phyloP scores from a whole-genome alignment of 2,329 filamentous ascomycete genomes.

The Teratosphaeria epicoccoides region DNA sequence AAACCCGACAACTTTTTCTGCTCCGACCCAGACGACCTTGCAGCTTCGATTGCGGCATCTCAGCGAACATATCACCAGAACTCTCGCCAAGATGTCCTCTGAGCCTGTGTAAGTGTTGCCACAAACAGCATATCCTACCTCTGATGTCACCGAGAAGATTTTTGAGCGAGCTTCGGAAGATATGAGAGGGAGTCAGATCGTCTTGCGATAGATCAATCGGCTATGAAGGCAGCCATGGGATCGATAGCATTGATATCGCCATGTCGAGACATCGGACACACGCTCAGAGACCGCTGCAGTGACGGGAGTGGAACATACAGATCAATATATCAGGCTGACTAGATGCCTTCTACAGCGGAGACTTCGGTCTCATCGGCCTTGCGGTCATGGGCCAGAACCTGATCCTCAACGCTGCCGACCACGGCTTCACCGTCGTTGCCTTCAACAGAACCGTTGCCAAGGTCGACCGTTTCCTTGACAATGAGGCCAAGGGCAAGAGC shows the following conservation, averaged over 20 bases:
- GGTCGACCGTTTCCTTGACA: slow-evolving; percentile 58
- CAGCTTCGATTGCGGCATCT: slow-evolving; percentile 10
- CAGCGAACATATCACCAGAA: slow-evolving; percentile 10
- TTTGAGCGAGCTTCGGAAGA: neutral
- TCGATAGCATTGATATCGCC: neutral
- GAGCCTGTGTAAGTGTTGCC: slow-evolving; percentile 21
- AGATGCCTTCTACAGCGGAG: slow-evolving; percentile 30
- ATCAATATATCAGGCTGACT: slow-evolving; percentile 10
- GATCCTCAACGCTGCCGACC: slow-evolving; percentile 46
- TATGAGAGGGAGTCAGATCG: neutral
- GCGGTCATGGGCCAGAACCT: slow-evolving; percentile 45
- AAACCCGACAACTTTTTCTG: neutral
- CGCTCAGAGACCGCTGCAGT: neutral
- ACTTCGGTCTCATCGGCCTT: slow-evolving; percentile 45
- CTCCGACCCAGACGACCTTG: neutral
- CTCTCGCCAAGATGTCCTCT: slow-evolving; percentile 17
- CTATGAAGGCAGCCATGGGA: neutral
- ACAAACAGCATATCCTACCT: neutral
- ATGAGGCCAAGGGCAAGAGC: slow-evolving; percentile 62
- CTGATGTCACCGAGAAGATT: slow-evolving; percentile 6
- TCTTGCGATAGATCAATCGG: neutral
- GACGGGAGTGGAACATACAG: neutral
- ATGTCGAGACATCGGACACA: neutral
- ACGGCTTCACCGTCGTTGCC: slow-evolving; percentile 86
- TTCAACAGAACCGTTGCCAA: slow-evolving; percentile 99